Base-by-base conservation (phyloP, 2,329 filamentous ascomycete genomes). In the Aspergillus neoniger region DNA sequence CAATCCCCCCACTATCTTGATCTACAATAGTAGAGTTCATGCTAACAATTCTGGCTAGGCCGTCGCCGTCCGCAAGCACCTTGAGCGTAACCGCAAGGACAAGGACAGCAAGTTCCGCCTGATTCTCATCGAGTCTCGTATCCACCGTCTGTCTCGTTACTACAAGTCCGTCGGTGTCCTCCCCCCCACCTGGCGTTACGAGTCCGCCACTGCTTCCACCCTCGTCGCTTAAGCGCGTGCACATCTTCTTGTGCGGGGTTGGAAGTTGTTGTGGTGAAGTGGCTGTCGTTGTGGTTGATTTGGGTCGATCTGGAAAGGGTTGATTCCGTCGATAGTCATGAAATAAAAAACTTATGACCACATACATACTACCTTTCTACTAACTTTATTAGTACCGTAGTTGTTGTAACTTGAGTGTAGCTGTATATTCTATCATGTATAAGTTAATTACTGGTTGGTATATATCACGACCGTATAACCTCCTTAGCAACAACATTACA, bases 81-180 rank as follows among this genome's bases (percentile, higher is more conserved):
- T 99, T 73, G 92, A 97, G 89, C 92, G 92, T 84, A 99, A 99
- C 90, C 94, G 95, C 85, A 99, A 99, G 89, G 95, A 99, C 88
- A 96, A 92, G 87, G 95, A 99, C 88, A 91, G 90, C 87, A 99
- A 99, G 88, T 99, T 99, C 91, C 94, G 95, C 80, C 91, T 99
- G 71, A 99, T 99, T 94, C 91, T 99, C 75, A 96, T 99, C 84
- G 95, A 99, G 88, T 98, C 95, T 80, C 92, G 96, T 84, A 98
- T 99, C 84, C 95, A 99, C 91, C 94, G 95, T 86, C 91, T 99
- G 73, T 95, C 92, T 79, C 91, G 95, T 75, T 98, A 98, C 91
- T 99, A 98, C 91, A 98, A 97, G 91, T 94, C 92, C 80, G 94
- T 89, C 75, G 86, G 87, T 83, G 86, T 84, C 71, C 85, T 89